Evolutionary conservation across 306 rosid species (phyloP).

Genomic region (Begonia fuchsioides): DNA sequence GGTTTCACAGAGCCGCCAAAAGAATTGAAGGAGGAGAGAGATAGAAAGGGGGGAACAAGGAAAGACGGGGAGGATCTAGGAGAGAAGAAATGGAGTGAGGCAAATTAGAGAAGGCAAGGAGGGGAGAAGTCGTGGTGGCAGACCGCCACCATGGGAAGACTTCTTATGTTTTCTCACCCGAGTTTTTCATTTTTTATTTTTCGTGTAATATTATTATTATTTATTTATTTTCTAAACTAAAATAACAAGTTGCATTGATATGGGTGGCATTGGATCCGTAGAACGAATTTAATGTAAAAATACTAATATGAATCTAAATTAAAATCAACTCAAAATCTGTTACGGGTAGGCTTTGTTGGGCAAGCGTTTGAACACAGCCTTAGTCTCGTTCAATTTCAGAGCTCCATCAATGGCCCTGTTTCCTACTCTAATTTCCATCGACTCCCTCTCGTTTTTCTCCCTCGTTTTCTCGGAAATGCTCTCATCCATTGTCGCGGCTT

Average conservation of each 20-base stretch:
- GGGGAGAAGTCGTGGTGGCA: conserved; percentile 6
- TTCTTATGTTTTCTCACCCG: conserved; percentile 30
- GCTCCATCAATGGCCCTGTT: conserved; percentile 17
- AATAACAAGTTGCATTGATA: too few relatives aligned
- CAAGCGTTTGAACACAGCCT: background rate
- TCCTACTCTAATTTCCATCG: conserved; percentile 16
- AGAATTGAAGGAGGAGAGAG: conserved; percentile 1
- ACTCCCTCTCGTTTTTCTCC: conserved; percentile 14
- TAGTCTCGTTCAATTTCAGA: conserved; percentile 6
- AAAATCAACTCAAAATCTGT: too few relatives aligned
- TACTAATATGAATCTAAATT: too few relatives aligned
- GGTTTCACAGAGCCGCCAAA: conserved; percentile 6
- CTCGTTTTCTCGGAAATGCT: conserved; percentile 7
- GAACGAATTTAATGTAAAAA: too few relatives aligned
- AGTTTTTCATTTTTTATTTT: background rate
- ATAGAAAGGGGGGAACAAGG: conserved; percentile 1
- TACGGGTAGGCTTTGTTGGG: background rate
- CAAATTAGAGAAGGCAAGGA: conserved; percentile 42
- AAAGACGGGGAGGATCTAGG: background rate
- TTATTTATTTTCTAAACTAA: too few relatives aligned
- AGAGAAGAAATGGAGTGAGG: conserved; percentile 40
- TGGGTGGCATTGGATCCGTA: too few relatives aligned
- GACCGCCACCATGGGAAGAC: conserved; percentile 20
- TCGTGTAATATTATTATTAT: too few relatives aligned
- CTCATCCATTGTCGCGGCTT: conserved; percentile 3